Evolutionary conservation across 106 monocot genomes (phyloP).

Genomic region (Alisma plantagoaquatica): DNA sequence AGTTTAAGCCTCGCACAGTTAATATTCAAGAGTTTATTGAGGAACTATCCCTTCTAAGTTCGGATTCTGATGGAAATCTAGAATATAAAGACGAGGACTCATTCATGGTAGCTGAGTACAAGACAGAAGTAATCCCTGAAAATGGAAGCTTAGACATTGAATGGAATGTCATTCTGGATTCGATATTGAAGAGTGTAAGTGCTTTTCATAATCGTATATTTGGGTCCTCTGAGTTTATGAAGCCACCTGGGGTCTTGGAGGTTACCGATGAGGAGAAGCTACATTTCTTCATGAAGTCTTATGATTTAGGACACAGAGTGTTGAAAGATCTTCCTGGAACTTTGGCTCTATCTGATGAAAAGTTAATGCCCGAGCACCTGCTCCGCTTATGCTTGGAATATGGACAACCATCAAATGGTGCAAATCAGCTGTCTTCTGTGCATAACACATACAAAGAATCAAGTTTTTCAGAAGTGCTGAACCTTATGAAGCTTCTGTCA

Average conservation of each 20-base stretch:
- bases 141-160: too few species aligned
- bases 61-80: too few species aligned
- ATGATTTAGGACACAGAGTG: conserved; percentile 45
- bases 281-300: conserved; percentile 50
- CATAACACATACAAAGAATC: conserved; percentile 81
- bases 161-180: too few species aligned
- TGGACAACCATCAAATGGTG: conserved; percentile 3
- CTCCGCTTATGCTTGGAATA: conserved; percentile 42
- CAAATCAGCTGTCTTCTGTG: conserved; percentile 27
- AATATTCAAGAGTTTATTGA: too few species aligned
- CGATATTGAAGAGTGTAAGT: too few species aligned
- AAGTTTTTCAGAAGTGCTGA: conserved; percentile 40
- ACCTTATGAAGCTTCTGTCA: conserved; percentile 57
- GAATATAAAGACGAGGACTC: too few species aligned
- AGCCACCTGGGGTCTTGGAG: conserved; percentile 29
- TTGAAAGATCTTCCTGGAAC: conserved; percentile 36
- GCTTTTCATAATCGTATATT: too few species aligned
- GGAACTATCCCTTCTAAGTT: too few species aligned
- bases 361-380: conserved; percentile 63
- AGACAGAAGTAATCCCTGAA: too few species aligned
- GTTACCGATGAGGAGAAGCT: conserved; percentile 33
- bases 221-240: conserved; percentile 3
- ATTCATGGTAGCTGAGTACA: too few species aligned
- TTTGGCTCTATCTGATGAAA: conserved; percentile 44
- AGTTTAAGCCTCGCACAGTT: too few species aligned